Evolutionary conservation across 495 filamentous ascomycete genomes (phyloP).

Genomic region (Tetracladium setigerum): DNA sequence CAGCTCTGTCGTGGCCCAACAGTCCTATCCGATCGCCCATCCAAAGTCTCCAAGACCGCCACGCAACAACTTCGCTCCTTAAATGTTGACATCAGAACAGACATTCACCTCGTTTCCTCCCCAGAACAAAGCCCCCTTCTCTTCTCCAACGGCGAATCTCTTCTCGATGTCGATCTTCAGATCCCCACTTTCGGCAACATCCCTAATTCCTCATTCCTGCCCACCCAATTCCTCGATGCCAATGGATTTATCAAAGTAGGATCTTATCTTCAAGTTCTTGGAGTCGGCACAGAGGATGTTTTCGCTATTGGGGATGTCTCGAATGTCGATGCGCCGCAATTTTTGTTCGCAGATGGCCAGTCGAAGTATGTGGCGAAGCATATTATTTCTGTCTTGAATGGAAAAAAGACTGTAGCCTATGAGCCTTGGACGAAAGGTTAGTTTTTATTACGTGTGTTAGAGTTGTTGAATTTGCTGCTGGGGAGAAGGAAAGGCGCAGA

Average conservation of each 20-base stretch:
- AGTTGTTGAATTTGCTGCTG: no score
- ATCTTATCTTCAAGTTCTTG: slow-evolving; percentile 21
- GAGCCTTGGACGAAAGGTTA: slow-evolving; percentile 21
- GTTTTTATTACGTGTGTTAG: not conserved
- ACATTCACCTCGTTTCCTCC: no score
- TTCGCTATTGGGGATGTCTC: slow-evolving; percentile 35
- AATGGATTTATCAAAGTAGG: slow-evolving; percentile 29
- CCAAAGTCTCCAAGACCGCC: slow-evolving; percentile 22
- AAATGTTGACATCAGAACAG: slow-evolving; percentile 20
- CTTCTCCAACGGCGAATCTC: slow-evolving; percentile 14
- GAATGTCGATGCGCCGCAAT: slow-evolving; percentile 4
- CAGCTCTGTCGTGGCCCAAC: slow-evolving; percentile 29
- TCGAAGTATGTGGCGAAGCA: slow-evolving; percentile 12
- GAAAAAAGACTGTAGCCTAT: slow-evolving; percentile 26
- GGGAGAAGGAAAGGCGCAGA: no score
- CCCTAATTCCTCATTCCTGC: slow-evolving; percentile 33
- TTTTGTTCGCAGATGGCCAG: slow-evolving; percentile 8
- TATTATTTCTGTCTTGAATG: slow-evolving; percentile 15
- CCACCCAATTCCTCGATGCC: slow-evolving; percentile 22
- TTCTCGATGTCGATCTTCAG: slow-evolving; percentile 29
- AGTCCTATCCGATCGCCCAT: slow-evolving; percentile 36
- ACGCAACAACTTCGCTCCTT: slow-evolving; percentile 26
- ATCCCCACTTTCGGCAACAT: slow-evolving; percentile 33
- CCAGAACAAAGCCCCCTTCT: no score
- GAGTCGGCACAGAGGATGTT: slow-evolving; percentile 26